Percentiles rank a stretch among this genome's conserved stretches.
phyloP scores from a whole-genome alignment of 2,329 filamentous ascomycete genomes.

The Remersonia thermophila region DNA sequence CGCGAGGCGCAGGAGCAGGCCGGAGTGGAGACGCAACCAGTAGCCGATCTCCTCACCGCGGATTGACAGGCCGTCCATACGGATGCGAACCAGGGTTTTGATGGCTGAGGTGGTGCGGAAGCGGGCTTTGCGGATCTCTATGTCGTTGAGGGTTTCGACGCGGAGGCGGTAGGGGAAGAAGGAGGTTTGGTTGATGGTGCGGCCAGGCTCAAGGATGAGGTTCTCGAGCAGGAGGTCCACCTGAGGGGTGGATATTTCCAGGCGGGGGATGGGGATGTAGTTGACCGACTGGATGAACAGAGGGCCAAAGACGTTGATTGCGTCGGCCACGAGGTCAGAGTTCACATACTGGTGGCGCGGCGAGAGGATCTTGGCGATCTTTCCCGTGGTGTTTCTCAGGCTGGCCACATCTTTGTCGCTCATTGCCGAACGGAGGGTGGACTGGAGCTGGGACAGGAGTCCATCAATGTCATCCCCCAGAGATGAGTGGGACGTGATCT shows the following conservation, averaged over 20 bases:
- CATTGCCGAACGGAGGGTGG: slow-evolving; percentile 55
- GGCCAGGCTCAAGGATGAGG: slow-evolving; percentile 76
- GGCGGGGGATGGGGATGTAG: slow-evolving; percentile 75
- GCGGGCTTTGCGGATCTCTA: slow-evolving; percentile 71
- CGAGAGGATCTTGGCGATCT: slow-evolving; percentile 58
- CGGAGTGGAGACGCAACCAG: slow-evolving; percentile 70
- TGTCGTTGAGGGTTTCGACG: slow-evolving; percentile 71
- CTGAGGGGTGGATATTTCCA: slow-evolving; percentile 76
- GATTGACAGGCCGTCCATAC: slow-evolving; percentile 70
- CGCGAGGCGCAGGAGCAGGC: slow-evolving; percentile 59
- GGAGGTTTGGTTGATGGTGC: slow-evolving; percentile 70
- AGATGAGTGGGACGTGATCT: slow-evolving; percentile 53
- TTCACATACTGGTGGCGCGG: slow-evolving; percentile 53
- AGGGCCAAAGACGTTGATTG: slow-evolving; percentile 70
- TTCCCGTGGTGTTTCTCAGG: slow-evolving; percentile 52
- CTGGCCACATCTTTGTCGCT: slow-evolving; percentile 61
- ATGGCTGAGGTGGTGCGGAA: slow-evolving; percentile 53
- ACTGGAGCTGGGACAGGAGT: slow-evolving; percentile 55
- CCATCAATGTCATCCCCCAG: slow-evolving; percentile 62
- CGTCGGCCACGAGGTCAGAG: slow-evolving; percentile 59
- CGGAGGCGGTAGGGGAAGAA: slow-evolving; percentile 80
- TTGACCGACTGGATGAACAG: slow-evolving; percentile 66
- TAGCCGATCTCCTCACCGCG: slow-evolving; percentile 82
- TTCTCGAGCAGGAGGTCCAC: slow-evolving; percentile 84
- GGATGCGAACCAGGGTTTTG: slow-evolving; percentile 63